These are phyloP conservation scores for Kwoniella bestiolae DNA, from an alignment of 768 basidiomycete species.

Conservation along the genomic window DNA sequence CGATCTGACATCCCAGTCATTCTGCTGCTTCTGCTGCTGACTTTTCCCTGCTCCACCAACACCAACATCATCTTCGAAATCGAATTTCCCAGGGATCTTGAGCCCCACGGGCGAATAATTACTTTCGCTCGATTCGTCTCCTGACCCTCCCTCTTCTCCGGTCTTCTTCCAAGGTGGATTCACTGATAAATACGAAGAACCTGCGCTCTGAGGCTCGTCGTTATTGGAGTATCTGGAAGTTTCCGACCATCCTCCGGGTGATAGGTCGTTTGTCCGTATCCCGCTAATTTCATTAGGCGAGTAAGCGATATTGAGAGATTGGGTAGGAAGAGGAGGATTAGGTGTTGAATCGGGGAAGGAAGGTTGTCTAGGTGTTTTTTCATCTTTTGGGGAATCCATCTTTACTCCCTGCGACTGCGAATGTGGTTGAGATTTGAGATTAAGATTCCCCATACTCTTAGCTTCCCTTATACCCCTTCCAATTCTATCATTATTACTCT, in stretches of 20 bases:
- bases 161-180: not conserved
- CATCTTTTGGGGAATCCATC: constrained; percentile 1
- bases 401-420: not conserved
- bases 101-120: constrained; percentile 17
- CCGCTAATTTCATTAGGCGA: not conserved
- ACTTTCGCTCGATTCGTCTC: constrained; percentile 14
- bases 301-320: constrained; percentile 11
- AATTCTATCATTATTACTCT: not conserved
- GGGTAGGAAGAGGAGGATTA: constrained; percentile 1
- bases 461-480: constrained; percentile 2
- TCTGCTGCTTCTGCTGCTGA: not conserved
- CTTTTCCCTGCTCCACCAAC: not conserved
- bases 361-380: constrained; percentile 14
- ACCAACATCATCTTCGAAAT: constrained; percentile 1
- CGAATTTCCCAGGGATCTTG: constrained; percentile 15
- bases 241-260: constrained; percentile 23
- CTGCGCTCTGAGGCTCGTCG: constrained; percentile 6
- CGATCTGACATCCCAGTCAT: constrained; percentile 15
- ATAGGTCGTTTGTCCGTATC: not conserved
- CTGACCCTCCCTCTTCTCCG: not conserved
- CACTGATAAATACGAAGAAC: not conserved
- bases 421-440: not conserved
- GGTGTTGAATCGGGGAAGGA: not conserved
- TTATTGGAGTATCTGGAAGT: constrained; percentile 13
- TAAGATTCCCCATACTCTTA: not conserved